phyloP scores from a whole-genome alignment of 1,284 basidiomycete genomes.

The Moesziomyces antarcticus region DNA sequence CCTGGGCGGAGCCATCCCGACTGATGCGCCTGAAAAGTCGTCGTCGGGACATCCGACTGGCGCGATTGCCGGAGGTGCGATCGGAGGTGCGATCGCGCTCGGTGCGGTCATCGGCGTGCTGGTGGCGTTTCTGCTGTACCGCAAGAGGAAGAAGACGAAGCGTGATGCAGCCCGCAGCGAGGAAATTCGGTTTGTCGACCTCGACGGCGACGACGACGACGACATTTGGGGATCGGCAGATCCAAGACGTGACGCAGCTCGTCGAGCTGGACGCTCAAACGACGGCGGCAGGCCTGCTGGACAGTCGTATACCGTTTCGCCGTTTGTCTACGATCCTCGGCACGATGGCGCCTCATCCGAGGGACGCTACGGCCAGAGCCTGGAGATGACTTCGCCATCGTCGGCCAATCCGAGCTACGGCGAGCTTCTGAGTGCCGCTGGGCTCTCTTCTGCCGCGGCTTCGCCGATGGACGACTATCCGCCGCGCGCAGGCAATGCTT shows the following conservation, averaged over 20 bases:
- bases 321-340: constrained; percentile 47
- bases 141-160: constrained; percentile 43
- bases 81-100: constrained; percentile 53
- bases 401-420: constrained; percentile 40
- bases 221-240: constrained; percentile 5
- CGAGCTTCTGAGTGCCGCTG: constrained; percentile 30
- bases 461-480: constrained; percentile 23
- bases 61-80: constrained; percentile 56
- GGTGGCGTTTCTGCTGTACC: constrained; percentile 44
- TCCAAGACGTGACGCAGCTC: constrained; percentile 6
- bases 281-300: constrained; percentile 4
- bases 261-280: constrained; percentile 7
- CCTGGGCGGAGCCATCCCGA: constrained; percentile 45
- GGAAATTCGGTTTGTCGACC: constrained; percentile 54
- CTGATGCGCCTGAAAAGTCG: neutral
- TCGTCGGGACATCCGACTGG: constrained; percentile 19
- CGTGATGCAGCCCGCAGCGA: constrained; percentile 47
- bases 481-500: constrained; percentile 13
- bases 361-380: constrained; percentile 17
- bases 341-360: constrained; percentile 10
- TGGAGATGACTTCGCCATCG: constrained; percentile 32
- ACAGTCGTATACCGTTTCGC: constrained; percentile 41
- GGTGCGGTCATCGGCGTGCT: constrained; percentile 41
- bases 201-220: constrained; percentile 54
- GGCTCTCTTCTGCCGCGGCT: constrained; percentile 4